Percentiles rank a stretch among this genome's conserved stretches.
These are phyloP conservation scores for Rutstroemia sp. DNA, from an alignment of 2,329 filamentous ascomycete genomes.

Conservation along the genomic window DNA sequence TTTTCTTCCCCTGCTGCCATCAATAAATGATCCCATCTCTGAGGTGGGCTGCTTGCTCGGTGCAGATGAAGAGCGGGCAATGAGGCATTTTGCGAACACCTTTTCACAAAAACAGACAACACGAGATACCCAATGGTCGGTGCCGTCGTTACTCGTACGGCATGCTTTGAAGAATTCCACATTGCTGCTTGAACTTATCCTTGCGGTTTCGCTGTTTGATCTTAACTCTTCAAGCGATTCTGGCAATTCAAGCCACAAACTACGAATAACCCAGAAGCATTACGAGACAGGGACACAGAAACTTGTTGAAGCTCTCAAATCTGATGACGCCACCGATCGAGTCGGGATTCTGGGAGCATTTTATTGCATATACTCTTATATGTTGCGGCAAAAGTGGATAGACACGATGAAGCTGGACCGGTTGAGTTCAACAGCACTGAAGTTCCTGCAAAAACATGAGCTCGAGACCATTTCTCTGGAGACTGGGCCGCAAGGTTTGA, in stretches of 20 bases:
- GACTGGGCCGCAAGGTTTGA: neutral
- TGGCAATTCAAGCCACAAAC: neutral
- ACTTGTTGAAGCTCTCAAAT: conserved; percentile 6
- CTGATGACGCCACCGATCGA: neutral
- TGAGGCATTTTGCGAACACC: conserved; percentile 4
- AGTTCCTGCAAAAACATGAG: conserved; percentile 2
- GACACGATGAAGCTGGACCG: conserved; percentile 7
- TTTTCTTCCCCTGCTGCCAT: neutral
- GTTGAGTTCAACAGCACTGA: conserved; percentile 3
- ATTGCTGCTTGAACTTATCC: conserved; percentile 4
- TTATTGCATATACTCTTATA: conserved; percentile 11
- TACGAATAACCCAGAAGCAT: conserved; percentile 3
- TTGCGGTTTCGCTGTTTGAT: conserved; percentile 6
- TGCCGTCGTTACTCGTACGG: conserved; percentile 31
- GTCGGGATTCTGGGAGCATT: conserved; percentile 8
- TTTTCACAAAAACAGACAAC: conserved; percentile 12
- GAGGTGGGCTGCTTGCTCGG: neutral
- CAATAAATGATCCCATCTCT: neutral
- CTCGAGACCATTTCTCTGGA: neutral
- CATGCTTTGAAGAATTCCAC: conserved; percentile 31
- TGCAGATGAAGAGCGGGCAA: conserved; percentile 4
- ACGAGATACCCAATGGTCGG: conserved; percentile 10
- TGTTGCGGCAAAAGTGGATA: neutral
- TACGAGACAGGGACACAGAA: conserved; percentile 10
- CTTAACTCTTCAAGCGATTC: neutral